Conservation (phyloP, 2,329 filamentous ascomycete genomes). For the Fusarium cicatricum region DNA sequence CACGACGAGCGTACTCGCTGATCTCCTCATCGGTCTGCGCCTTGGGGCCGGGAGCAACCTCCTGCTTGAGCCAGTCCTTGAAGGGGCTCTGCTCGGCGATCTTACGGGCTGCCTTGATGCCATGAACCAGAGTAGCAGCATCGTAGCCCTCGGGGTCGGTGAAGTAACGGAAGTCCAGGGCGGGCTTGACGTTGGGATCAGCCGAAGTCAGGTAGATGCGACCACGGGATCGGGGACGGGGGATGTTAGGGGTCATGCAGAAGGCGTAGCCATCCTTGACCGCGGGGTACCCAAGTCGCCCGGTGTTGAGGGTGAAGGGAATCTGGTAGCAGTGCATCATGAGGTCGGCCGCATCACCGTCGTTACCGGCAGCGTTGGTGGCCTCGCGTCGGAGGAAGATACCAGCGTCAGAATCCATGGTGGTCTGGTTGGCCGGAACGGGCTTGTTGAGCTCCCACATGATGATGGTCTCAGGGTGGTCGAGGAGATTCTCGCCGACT, state of each 20-base stretch:
- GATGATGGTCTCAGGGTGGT: conserved; percentile 68
- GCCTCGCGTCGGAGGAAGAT: conserved; percentile 85
- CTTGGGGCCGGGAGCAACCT: conserved; percentile 79
- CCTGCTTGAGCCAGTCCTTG: conserved; percentile 82
- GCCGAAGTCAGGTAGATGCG: conserved; percentile 79
- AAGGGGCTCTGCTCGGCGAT: conserved; percentile 80
- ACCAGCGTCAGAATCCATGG: conserved; percentile 89
- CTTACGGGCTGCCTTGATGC: conserved; percentile 79
- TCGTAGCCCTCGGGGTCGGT: conserved; percentile 87
- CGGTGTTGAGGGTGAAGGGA: conserved; percentile 87
- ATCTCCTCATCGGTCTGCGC: conserved; percentile 82
- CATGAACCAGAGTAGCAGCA: conserved; percentile 80
- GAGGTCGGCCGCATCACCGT: conserved; percentile 81
- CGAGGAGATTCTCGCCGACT: conserved; percentile 68
- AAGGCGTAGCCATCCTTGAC: conserved; percentile 79
- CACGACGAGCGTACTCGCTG: conserved; percentile 80
- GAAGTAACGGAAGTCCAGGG: conserved; percentile 90
- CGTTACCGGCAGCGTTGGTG: conserved; percentile 70
- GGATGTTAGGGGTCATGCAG: conserved; percentile 94
- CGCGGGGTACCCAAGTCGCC: conserved; percentile 74
- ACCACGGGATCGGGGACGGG: conserved; percentile 80
- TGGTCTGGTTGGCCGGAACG: conserved; percentile 79
- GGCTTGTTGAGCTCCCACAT: conserved; percentile 82
- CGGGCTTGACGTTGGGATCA: conserved; percentile 80
- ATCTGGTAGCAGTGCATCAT: conserved; percentile 99